These are phyloP conservation scores for Brassica nigra DNA, from an alignment of 345 rosid genomes.

Conservation along the genomic window DNA sequence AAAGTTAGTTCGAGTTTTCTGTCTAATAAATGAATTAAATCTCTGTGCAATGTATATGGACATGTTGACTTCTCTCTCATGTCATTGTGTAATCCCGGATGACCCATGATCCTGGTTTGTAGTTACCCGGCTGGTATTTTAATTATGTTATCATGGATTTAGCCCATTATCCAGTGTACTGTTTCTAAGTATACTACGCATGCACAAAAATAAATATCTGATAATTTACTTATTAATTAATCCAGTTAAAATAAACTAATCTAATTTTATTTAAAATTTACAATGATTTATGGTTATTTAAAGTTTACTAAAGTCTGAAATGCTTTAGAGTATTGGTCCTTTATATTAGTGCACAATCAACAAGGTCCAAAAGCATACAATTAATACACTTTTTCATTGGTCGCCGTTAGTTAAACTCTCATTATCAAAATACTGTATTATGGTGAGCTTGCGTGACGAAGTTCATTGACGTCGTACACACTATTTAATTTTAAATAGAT, in stretches of 20 bases:
- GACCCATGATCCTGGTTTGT: background rate
- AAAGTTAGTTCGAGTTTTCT: background rate
- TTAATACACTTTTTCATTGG: background rate
- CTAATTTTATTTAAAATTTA: background rate
- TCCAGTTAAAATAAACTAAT: background rate
- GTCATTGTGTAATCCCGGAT: background rate
- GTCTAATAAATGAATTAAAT: background rate
- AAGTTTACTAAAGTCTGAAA: background rate
- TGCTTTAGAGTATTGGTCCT: background rate
- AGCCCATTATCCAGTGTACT: background rate
- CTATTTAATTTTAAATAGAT: background rate
- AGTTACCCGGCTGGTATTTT: background rate
- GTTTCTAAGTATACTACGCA: background rate
- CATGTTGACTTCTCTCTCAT: background rate
- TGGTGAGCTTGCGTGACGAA: conserved; percentile 16
- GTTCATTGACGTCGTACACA: conserved; percentile 8
- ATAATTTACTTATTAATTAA: background rate
- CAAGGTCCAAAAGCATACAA: background rate
- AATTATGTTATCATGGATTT: background rate
- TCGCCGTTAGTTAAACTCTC: conserved; percentile 1
- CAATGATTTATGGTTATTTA: background rate
- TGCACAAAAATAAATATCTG: background rate
- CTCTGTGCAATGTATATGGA: background rate
- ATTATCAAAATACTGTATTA: background rate
- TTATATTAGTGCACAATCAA: background rate